A percentile compares a stretch with the other conserved stretches of the same genome.
phyloP scores from a whole-genome alignment of 2,329 filamentous ascomycete genomes.

The Eutypella sp. region DNA sequence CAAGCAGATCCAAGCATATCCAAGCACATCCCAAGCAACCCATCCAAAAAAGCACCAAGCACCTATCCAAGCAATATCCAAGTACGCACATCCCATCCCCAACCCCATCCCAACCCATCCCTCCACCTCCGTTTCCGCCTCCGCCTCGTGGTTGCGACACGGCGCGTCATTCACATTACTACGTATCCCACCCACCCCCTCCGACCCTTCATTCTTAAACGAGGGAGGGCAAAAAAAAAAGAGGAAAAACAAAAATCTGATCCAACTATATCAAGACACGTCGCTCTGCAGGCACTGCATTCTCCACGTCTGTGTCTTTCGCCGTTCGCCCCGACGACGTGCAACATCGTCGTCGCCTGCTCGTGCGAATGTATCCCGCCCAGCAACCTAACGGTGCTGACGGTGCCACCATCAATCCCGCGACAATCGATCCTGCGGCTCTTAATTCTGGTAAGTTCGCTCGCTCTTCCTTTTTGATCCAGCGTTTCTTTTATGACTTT shows the following conservation, averaged over 20 bases:
- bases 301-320: conserved; percentile 29
- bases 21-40: no score
- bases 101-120: conserved; percentile 24
- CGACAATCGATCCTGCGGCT: conserved; percentile 65
- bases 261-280: conserved; percentile 60
- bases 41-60: no score
- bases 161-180: conserved; percentile 28
- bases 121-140: no score
- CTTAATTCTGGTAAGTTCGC: conserved; percentile 55
- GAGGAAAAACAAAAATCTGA: conserved; percentile 30
- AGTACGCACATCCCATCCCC: conserved; percentile 15
- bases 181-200: conserved; percentile 9
- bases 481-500: conserved; percentile 3
- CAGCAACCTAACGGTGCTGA: conserved; percentile 71
- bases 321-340: conserved; percentile 24
- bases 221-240: background rate
- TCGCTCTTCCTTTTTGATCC: conserved; percentile 20
- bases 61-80: no score
- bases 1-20: no score
- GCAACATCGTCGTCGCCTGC: conserved; percentile 38
- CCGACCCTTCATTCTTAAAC: conserved; percentile 20
- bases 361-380: conserved; percentile 53
- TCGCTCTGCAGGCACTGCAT: conserved; percentile 46
- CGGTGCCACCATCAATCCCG: conserved; percentile 87
- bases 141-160: conserved; percentile 25